Evolutionary conservation across 768 basidiomycete species (phyloP), one percentile per base, ranked within the genome.

Genomic region (Naganishia kalamii): DNA sequence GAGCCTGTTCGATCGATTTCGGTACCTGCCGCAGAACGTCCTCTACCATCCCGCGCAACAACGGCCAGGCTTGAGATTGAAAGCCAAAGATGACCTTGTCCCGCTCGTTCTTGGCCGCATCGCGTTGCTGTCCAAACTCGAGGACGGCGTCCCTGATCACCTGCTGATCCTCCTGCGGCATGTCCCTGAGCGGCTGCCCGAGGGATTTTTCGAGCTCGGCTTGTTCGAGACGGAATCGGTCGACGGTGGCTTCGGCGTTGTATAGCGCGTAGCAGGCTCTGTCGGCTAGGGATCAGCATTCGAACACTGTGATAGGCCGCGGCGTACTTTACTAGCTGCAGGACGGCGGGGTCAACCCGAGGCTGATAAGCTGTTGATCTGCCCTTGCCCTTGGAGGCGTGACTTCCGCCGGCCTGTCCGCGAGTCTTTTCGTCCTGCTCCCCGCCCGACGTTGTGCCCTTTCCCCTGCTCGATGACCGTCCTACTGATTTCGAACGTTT

Each of bases 171-270:
- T 40, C 54, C 4, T 7, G 35, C 13, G 54, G 3, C 54, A 57
- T 37, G 0, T 57, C 54, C 21, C 23, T 40, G 35, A 41, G 0
- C 3, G 54, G 35, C 8, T 23, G 21, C n/a, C 37, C 37, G 35
- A 57, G 23, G n/a, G 35, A 23, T 25, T 57, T 57, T 40, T 57
- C 54, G 23, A 57, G 54, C 27, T 57, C 54, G 1, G 32, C 19
- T 25, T 33, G 11, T 15, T 57, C 54, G 6, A 57, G 10, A 5
- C 54, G n/a, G 37, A 37, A 57, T 25, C 40, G 37, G 54, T 57
- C 54, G 54, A 57, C 54, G 21, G 37, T 57, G 35, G 54, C 54
- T 57, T 57, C 54, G 12, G 54, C 54, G 23, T 57, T 57, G 54
- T 57, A 57, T 8, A 57, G 35, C 11, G 54, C 54, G 13, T 37